phyloP scores from a whole-genome alignment of 208 protist genomes.

The Leptomonas seymouri region DNA sequence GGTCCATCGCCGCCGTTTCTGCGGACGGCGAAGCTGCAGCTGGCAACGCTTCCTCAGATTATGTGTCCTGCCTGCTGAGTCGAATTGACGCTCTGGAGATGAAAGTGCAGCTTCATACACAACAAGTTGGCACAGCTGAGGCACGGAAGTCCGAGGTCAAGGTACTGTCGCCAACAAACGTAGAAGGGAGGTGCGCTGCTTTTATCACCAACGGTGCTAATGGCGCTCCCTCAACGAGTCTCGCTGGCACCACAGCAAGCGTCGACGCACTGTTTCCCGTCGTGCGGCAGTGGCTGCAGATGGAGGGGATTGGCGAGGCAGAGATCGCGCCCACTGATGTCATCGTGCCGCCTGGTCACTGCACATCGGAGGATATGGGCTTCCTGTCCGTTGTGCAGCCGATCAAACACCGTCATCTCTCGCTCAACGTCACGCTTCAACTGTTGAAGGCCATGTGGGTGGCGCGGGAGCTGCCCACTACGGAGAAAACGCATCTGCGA shows the following conservation, averaged over 20 bases:
- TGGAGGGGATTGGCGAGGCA: constrained; percentile 60
- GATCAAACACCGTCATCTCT: constrained; percentile 72
- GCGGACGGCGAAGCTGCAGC: neutral
- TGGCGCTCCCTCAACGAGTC: neutral
- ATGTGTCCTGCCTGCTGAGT: constrained; percentile 36
- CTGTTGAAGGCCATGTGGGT: constrained; percentile 71
- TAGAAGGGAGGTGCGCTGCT: neutral
- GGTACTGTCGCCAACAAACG: neutral
- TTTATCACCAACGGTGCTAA: neutral
- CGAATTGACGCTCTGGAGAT: constrained; percentile 45
- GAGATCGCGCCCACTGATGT: constrained; percentile 63
- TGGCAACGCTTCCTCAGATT: constrained; percentile 13
- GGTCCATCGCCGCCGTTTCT: neutral
- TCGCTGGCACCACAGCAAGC: neutral
- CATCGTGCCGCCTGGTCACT: constrained; percentile 62
- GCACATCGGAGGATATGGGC: constrained; percentile 51
- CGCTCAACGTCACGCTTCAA: constrained; percentile 33
- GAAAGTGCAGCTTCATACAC: constrained; percentile 11
- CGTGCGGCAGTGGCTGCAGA: constrained; percentile 69
- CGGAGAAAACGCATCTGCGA: constrained; percentile 32
- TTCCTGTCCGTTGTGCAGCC: constrained; percentile 60
- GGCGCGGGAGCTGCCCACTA: constrained; percentile 32
- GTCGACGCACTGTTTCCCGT: constrained; percentile 34
- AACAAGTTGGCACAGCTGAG: neutral
- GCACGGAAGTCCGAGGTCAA: no score